Conservation (phyloP, 805 yeast genomes). For the Hanseniaspora thailandica region DNA sequence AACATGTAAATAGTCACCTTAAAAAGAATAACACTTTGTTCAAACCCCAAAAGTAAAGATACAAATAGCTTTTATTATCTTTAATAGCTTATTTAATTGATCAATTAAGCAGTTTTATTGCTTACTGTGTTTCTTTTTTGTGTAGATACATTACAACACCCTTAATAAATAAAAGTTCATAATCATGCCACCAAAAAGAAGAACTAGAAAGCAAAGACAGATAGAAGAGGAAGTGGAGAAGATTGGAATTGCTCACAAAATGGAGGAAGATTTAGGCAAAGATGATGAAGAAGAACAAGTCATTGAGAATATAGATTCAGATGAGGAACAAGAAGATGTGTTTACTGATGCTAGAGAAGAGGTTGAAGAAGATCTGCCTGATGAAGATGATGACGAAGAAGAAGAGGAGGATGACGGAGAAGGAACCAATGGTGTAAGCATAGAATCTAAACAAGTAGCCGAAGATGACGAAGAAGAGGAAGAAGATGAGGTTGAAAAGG, state of each 20-base stretch:
- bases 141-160: too few relatives aligned
- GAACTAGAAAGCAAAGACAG: conserved; percentile 12
- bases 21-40: not conserved
- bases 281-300: conserved; percentile 17
- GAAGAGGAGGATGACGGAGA: conserved; percentile 14
- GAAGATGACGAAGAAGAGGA: conserved; percentile 16
- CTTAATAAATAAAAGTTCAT: too few relatives aligned
- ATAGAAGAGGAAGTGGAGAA: conserved; percentile 16
- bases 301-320: conserved; percentile 6
- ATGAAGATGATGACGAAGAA: conserved; percentile 12
- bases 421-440: not conserved
- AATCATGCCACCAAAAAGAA: conserved; percentile 11
- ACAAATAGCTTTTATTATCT: too few relatives aligned
- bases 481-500: conserved; percentile 4
- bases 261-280: conserved; percentile 16
- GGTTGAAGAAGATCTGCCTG: conserved; percentile 5
- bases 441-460: conserved; percentile 14
- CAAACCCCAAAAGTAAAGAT: too few relatives aligned
- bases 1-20: not conserved
- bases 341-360: conserved; percentile 13
- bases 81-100: not conserved
- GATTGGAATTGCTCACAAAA: conserved; percentile 10
- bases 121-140: not conserved
- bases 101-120: not conserved
- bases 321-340: conserved; percentile 16